Conservation (phyloP, 148 eudicot genomes). For the Fagopyrum homotropicum region DNA sequence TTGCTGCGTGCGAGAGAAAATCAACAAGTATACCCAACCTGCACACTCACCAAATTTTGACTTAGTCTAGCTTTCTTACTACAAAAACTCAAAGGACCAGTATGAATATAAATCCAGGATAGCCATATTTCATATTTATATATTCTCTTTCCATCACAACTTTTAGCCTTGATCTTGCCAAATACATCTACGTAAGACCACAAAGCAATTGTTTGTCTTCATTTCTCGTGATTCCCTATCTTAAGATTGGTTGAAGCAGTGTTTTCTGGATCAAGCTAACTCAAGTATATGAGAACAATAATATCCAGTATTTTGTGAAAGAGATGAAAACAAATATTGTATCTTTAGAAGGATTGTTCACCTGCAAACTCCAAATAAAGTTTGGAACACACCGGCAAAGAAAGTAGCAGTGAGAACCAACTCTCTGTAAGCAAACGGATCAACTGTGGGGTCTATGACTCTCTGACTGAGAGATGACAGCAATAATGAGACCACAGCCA, state of each 20-base stretch:
- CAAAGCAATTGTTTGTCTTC: background rate
- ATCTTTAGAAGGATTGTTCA: background rate
- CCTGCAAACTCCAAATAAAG: conserved; percentile 65
- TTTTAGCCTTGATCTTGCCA: too few species aligned
- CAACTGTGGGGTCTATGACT: conserved; percentile 43
- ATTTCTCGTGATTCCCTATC: background rate
- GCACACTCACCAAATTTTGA: background rate
- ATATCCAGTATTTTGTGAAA: background rate
- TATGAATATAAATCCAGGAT: background rate
- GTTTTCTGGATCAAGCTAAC: background rate
- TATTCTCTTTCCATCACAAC: background rate
- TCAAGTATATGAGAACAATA: background rate
- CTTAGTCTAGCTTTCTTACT: background rate
- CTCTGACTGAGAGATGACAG: conserved; percentile 44
- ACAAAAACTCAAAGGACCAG: background rate
- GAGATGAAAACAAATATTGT: background rate
- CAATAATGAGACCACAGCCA: conserved; percentile 73
- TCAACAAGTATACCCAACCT: conserved; percentile 63
- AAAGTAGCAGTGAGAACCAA: conserved; percentile 74
- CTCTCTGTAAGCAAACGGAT: conserved; percentile 39
- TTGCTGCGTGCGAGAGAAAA: conserved; percentile 70
- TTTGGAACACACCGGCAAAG: conserved; percentile 64
- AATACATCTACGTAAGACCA: background rate
- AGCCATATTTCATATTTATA: background rate
- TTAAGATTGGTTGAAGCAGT: background rate